phyloP scores from a whole-genome alignment of 148 eudicot species.

The Vaccinium corymbosum region DNA sequence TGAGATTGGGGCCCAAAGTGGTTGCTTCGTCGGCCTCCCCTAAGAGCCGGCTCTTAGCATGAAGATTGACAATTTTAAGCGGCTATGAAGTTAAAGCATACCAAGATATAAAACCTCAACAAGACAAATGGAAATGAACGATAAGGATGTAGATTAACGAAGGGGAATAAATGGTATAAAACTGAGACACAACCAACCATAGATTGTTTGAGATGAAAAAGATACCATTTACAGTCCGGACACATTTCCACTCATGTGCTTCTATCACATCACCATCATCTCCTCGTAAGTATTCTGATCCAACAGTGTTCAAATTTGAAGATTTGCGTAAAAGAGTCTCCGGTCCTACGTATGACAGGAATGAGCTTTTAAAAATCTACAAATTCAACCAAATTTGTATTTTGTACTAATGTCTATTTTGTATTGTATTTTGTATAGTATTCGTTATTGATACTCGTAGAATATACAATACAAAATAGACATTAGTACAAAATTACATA shows the following conservation, averaged over 20 bases:
- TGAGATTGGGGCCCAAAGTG: too few relatives aligned
- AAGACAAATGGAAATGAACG: neutral
- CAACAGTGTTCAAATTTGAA: slow-evolving; percentile 44
- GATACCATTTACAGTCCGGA: slow-evolving; percentile 71
- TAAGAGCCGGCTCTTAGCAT: too few relatives aligned
- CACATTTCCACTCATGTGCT: slow-evolving; percentile 88
- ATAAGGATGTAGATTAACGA: slow-evolving; percentile 2
- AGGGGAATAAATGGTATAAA: neutral
- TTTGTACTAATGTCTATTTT: too few relatives aligned
- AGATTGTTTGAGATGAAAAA: neutral
- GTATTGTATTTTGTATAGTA: too few relatives aligned
- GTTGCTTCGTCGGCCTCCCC: too few relatives aligned
- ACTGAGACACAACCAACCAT: slow-evolving; percentile 1
- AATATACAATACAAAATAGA: neutral
- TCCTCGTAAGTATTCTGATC: slow-evolving; percentile 46
- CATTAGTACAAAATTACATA: neutral
- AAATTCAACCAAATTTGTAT: neutral
- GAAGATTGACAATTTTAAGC: neutral
- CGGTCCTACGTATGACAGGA: slow-evolving; percentile 40
- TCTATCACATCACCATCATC: slow-evolving; percentile 75
- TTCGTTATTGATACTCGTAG: too few relatives aligned
- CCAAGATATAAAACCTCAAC: neutral
- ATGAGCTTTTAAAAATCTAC: neutral
- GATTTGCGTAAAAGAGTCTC: slow-evolving; percentile 75
- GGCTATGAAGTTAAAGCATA: neutral